Evolutionary conservation across 148 eudicot genomes (phyloP).

Genomic region (Cornus controversa): DNA sequence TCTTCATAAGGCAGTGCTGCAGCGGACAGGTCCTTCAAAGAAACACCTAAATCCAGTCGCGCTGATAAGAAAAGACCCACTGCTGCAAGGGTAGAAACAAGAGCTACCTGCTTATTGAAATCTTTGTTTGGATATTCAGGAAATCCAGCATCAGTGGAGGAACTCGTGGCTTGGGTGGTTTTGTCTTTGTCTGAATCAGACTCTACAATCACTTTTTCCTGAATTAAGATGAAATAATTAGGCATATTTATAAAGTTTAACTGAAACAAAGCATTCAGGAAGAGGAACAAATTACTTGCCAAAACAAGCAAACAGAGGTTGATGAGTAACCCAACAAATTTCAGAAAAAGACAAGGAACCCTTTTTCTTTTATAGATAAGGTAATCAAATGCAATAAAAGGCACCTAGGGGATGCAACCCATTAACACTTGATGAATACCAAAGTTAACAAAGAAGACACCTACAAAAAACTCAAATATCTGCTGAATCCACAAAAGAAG

Average conservation of each 20-base stretch:
- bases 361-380: background rate
- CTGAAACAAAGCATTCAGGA: background rate
- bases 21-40: slow-evolving; percentile 81
- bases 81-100: slow-evolving; percentile 62
- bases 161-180: slow-evolving; percentile 22
- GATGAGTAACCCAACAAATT: background rate
- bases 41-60: slow-evolving; percentile 80
- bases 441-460: no score
- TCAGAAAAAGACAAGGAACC: background rate
- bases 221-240: slow-evolving; percentile 19
- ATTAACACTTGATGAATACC: no score
- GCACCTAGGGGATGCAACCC: no score
- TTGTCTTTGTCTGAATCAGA: slow-evolving; percentile 32
- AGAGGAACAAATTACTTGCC: background rate
- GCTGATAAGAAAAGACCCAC: slow-evolving; percentile 65
- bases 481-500: no score
- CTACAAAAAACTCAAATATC: no score
- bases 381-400: no score
- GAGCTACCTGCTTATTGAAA: slow-evolving; percentile 59
- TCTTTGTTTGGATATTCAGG: slow-evolving; percentile 66
- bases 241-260: background rate
- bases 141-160: slow-evolving; percentile 40
- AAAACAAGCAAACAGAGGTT: background rate
- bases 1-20: slow-evolving; percentile 82
- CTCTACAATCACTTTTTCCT: slow-evolving; percentile 45